Evolutionary conservation across 2,329 filamentous ascomycete genomes (phyloP).

Genomic region (Botrytis paeoniae): DNA sequence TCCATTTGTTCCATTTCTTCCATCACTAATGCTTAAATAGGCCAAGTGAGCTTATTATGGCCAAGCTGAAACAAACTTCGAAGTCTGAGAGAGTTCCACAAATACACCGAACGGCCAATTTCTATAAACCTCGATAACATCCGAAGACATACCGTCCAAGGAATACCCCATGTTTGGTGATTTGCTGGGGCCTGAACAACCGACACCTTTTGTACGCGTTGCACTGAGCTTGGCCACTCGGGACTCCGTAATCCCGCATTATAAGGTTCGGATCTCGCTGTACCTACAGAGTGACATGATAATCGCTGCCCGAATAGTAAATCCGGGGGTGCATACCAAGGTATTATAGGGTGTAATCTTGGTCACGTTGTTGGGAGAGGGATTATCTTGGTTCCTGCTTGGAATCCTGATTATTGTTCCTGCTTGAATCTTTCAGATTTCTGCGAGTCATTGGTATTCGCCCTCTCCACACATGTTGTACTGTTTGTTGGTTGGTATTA

Average conservation of each 20-base stretch:
- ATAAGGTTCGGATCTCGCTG: background rate
- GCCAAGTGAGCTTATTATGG: background rate
- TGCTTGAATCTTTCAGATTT: background rate
- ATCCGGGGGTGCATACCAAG: background rate
- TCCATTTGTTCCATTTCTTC: background rate
- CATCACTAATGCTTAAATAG: background rate
- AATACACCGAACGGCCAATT: slow-evolving; percentile 4
- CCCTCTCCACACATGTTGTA: background rate
- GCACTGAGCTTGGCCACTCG: background rate
- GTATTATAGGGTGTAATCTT: background rate
- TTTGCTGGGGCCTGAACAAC: background rate
- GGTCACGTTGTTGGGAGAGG: slow-evolving; percentile 4
- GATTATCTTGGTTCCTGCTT: background rate
- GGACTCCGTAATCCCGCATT: background rate
- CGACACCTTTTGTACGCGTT: background rate
- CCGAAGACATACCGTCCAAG: slow-evolving; percentile 17
- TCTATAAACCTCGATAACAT: background rate
- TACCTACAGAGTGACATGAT: background rate
- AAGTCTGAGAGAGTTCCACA: background rate
- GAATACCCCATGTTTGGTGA: background rate
- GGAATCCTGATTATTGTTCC: background rate
- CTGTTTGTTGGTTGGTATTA: background rate
- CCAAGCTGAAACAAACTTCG: background rate
- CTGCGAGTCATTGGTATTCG: background rate
- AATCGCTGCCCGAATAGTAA: slow-evolving; percentile 1